Conservation (phyloP, 139 green algal genomes). For the Chlamydomonas incerta region DNA sequence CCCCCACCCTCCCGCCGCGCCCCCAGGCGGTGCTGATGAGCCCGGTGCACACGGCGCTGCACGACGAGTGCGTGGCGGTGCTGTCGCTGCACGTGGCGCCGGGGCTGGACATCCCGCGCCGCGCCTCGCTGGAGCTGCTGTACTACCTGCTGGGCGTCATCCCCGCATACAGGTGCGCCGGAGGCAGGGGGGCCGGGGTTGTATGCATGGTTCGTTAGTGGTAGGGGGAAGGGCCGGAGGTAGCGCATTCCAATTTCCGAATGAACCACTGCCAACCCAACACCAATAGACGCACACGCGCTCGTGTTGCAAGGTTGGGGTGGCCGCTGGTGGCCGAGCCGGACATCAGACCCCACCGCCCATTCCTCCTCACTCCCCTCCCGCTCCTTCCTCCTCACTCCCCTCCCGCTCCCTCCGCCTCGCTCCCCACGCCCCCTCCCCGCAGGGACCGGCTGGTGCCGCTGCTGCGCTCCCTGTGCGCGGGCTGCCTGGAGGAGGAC, state of each 20-base stretch:
- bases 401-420: not conserved
- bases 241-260: no score
- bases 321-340: no score
- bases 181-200: no score
- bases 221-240: no score
- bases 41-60: constrained; percentile 73
- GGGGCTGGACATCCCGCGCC: constrained; percentile 64
- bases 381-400: no score
- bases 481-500: constrained; percentile 58
- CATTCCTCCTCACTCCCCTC: not conserved
- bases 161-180: constrained; percentile 75
- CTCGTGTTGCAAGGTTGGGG: no score
- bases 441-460: constrained; percentile 75
- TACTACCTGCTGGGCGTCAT: constrained; percentile 82
- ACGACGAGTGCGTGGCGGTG: constrained; percentile 79
- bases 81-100: constrained; percentile 69
- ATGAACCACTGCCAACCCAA: no score
- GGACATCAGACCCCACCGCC: no score
- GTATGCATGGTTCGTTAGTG: no score
- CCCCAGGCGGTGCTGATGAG: constrained; percentile 63
- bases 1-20: not conserved
- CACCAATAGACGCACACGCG: no score
- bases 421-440: not conserved
- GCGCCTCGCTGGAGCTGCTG: constrained; percentile 72
- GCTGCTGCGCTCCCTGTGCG: constrained; percentile 78